Percentiles rank a stretch among this genome's conserved stretches.
Evolutionary conservation across 768 basidiomycete species (phyloP).

Genomic region (Macrolepiota albuminosa): DNA sequence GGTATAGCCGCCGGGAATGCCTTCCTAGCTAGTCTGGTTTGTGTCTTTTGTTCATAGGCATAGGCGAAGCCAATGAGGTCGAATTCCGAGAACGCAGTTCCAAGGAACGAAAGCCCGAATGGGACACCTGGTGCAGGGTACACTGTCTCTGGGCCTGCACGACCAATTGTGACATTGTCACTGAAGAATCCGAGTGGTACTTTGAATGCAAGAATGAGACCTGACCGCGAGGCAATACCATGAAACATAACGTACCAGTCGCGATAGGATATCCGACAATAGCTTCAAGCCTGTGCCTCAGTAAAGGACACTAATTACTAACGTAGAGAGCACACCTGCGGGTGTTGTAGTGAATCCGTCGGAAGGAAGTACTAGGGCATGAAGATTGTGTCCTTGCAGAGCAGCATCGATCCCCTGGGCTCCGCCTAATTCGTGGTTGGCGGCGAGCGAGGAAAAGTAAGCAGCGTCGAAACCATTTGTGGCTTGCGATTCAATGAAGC

Average conservation of each 20-base stretch:
- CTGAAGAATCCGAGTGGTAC: conserved; percentile 63
- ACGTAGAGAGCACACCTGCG: conserved; percentile 24
- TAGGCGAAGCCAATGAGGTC: conserved; percentile 53
- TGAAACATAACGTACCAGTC: conserved; percentile 37
- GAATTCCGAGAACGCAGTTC: conserved; percentile 58
- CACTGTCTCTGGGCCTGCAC: conserved; percentile 37
- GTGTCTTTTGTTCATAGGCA: conserved; percentile 63
- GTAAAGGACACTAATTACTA: background rate
- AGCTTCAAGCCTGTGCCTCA: conserved; percentile 24
- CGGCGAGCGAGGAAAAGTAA: conserved; percentile 40
- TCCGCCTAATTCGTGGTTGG: conserved; percentile 42
- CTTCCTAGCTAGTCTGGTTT: conserved; percentile 41
- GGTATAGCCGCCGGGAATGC: conserved; percentile 54
- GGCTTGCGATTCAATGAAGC: conserved; percentile 33
- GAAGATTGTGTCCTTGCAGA: conserved; percentile 39
- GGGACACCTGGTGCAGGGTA: conserved; percentile 54
- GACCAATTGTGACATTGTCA: conserved; percentile 32
- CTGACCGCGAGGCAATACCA: background rate
- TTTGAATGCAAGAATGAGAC: conserved; percentile 8
- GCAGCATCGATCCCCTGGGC: conserved; percentile 51
- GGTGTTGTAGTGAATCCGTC: conserved; percentile 33
- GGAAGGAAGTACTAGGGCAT: conserved; percentile 49
- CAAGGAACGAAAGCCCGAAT: conserved; percentile 58
- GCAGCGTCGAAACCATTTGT: conserved; percentile 37
- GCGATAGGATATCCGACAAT: conserved; percentile 65